These are phyloP conservation scores for Darksidea phi DNA, from an alignment of 495 filamentous ascomycete species.

Conservation along the genomic window DNA sequence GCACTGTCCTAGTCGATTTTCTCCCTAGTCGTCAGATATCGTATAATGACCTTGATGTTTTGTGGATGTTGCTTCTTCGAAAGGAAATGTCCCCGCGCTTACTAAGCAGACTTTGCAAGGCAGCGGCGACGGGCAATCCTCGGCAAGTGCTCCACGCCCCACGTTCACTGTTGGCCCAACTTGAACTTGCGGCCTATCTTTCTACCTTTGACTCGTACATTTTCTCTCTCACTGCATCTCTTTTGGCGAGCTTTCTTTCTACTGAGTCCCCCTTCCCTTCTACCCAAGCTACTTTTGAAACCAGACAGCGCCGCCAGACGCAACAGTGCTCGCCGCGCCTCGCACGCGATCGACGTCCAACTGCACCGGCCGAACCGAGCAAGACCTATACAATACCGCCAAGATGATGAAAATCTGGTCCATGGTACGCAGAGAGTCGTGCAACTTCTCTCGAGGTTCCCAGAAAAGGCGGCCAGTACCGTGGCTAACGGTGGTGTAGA, in stretches of 20 bases:
- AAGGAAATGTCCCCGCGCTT: neutral
- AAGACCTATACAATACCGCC: slow-evolving; percentile 34
- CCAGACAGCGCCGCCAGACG: neutral
- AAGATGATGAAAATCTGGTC: slow-evolving; percentile 99
- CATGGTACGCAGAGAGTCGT: slow-evolving; percentile 63
- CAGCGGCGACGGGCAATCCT: neutral
- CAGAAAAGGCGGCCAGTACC: too few relatives aligned
- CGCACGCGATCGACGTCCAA: neutral
- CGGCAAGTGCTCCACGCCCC: neutral
- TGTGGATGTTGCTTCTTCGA: too few relatives aligned
- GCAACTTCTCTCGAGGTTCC: neutral
- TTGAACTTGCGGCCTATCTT: neutral
- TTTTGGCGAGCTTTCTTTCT: neutral
- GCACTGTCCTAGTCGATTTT: too few relatives aligned
- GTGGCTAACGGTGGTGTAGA: slow-evolving; percentile 52
- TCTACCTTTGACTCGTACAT: neutral
- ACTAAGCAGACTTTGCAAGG: neutral
- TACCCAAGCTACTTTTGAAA: neutral
- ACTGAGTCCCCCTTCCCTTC: too few relatives aligned
- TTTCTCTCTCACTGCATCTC: neutral
- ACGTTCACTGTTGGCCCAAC: neutral
- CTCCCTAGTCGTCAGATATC: too few relatives aligned
- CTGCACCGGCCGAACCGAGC: neutral
- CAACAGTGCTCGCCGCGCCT: neutral
- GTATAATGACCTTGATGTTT: too few relatives aligned